Percentiles rank a stretch among this genome's conserved stretches.
Evolutionary conservation across 2,329 filamentous ascomycete species (phyloP).

Genomic region (Biscogniauxia sp.): DNA sequence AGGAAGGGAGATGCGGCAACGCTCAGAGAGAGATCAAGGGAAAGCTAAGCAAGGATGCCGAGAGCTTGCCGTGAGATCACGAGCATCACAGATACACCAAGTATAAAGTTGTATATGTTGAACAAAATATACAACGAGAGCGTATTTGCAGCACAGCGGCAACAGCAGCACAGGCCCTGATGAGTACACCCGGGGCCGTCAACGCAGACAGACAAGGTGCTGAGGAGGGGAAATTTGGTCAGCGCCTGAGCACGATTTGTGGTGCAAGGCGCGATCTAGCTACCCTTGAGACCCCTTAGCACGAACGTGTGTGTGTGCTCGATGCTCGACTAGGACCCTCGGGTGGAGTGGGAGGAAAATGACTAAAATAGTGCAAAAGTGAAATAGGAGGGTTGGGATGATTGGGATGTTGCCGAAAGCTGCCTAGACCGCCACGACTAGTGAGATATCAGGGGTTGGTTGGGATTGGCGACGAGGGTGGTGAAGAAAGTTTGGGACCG

Average conservation of each 20-base stretch:
- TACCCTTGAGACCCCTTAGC: constrained; percentile 17
- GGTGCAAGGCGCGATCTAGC: constrained; percentile 18
- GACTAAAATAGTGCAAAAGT: constrained; percentile 28
- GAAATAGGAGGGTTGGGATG: constrained; percentile 21
- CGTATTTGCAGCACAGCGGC: constrained; percentile 9
- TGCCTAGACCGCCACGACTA: constrained; percentile 28
- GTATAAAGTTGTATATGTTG: constrained; percentile 9
- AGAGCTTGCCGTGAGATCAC: constrained; percentile 25
- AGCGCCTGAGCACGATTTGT: constrained; percentile 16
- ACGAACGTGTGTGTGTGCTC: constrained; percentile 14
- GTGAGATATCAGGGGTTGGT: constrained; percentile 29
- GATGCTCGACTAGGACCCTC: constrained; percentile 2
- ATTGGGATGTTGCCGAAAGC: constrained; percentile 26
- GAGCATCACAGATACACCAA: constrained; percentile 14
- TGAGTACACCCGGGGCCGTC: constrained; percentile 1
- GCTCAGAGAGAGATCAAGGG: constrained; percentile 18
- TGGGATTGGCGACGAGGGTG: constrained; percentile 25
- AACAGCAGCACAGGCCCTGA: constrained; percentile 7
- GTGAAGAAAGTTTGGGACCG: constrained; percentile 21
- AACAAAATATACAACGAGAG: constrained; percentile 12
- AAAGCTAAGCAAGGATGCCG: constrained; percentile 22
- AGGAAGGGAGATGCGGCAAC: constrained; percentile 22
- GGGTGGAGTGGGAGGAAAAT: constrained; percentile 25
- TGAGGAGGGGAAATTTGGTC: constrained; percentile 9
- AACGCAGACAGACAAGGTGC: constrained; percentile 7